phyloP scores from a whole-genome alignment of 1,284 basidiomycete genomes.

The Athelia sp. region DNA sequence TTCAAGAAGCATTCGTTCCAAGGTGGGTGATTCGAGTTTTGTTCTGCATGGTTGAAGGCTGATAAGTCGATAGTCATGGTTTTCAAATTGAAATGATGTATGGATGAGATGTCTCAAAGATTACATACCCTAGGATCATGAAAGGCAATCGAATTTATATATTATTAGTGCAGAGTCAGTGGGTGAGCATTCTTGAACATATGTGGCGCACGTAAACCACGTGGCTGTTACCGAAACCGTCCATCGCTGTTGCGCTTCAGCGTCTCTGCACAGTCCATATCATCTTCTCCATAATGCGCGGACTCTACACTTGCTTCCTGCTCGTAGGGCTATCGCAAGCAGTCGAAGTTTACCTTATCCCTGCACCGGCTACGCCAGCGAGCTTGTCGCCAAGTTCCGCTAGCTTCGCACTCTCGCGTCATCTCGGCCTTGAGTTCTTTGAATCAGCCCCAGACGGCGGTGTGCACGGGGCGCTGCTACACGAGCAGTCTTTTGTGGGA shows the following conservation, averaged over 20 bases:
- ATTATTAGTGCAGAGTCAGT: too few relatives aligned
- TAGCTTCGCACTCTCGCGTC: constrained; percentile 55
- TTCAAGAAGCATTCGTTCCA: constrained; percentile 47
- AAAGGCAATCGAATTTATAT: too few relatives aligned
- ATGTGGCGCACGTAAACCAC: too few relatives aligned
- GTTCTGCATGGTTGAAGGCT: neutral
- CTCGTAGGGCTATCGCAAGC: constrained; percentile 31
- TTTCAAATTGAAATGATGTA: neutral
- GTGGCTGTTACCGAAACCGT: too few relatives aligned
- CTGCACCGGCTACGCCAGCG: constrained; percentile 27
- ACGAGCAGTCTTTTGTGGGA: constrained; percentile 52
- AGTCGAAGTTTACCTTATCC: constrained; percentile 50
- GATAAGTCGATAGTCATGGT: neutral
- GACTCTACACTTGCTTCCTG: constrained; percentile 19
- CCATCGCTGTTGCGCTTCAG: too few relatives aligned
- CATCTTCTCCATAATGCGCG: constrained; percentile 19
- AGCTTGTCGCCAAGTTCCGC: constrained; percentile 47
- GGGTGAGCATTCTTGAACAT: too few relatives aligned
- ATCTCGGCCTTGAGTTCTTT: constrained; percentile 65
- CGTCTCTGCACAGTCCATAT: too few relatives aligned
- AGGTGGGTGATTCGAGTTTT: constrained; percentile 15
- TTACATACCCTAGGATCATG: too few relatives aligned
- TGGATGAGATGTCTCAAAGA: too few relatives aligned
- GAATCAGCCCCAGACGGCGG: constrained; percentile 40
- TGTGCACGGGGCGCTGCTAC: constrained; percentile 23